phyloP scores from a whole-genome alignment of 495 filamentous ascomycete species.

The Penicillium maclennaniae region DNA sequence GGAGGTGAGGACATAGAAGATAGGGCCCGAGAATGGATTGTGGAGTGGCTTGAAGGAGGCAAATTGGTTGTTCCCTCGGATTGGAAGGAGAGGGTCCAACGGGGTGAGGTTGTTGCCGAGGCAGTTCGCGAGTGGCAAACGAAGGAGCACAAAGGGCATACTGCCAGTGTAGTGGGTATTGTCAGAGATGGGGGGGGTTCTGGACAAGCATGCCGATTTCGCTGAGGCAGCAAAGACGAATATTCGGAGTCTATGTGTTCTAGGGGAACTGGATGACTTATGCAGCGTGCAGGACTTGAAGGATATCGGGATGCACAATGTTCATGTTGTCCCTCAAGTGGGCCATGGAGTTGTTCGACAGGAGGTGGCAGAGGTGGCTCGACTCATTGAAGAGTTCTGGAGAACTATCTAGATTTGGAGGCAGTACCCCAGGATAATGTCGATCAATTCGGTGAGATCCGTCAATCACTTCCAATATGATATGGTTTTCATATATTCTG shows the following conservation, averaged over 20 bases:
- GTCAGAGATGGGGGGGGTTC: conserved; percentile 39
- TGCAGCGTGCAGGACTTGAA: conserved; percentile 30
- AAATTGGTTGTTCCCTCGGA: conserved; percentile 32
- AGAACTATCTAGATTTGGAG: conserved; percentile 20
- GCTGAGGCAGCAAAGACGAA: conserved; percentile 21
- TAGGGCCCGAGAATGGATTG: conserved; percentile 28
- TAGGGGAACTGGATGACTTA: conserved; percentile 42
- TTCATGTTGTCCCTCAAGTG: conserved; percentile 31
- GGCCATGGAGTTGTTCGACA: conserved; percentile 40
- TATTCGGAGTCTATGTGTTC: conserved; percentile 26
- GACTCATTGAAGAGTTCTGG: conserved; percentile 32
- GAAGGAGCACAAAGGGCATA: conserved; percentile 38
- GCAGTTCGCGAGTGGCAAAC: conserved; percentile 45
- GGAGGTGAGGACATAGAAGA: conserved; percentile 28
- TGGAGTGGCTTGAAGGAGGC: conserved; percentile 36
- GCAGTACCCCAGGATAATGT: too few species aligned
- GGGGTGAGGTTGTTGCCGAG: conserved; percentile 42
- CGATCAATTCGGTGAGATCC: not conserved
- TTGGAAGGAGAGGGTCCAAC: conserved; percentile 40
- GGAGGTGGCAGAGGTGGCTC: conserved; percentile 29
- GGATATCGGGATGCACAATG: conserved; percentile 33
- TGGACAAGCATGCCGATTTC: conserved; percentile 39
- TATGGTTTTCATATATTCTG: too few species aligned
- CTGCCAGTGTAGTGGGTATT: conserved; percentile 39
- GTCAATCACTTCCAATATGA: too few species aligned